phyloP scores from a whole-genome alignment of 140 eudicot genomes.

The Ambrosia hybrid region DNA sequence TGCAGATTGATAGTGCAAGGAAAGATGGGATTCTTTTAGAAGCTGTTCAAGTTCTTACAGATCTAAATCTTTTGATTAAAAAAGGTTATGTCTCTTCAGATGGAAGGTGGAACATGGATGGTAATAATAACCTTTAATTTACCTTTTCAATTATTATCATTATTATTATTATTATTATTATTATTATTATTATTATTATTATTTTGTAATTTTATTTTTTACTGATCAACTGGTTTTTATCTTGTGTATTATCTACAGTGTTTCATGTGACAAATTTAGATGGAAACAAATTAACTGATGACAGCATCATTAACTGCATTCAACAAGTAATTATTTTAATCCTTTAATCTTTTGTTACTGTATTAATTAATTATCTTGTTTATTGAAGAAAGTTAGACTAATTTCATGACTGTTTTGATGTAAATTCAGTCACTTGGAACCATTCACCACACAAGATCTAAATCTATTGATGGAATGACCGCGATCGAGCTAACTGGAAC shows the following conservation, averaged over 20 bases:
- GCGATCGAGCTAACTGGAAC: constrained; percentile 84
- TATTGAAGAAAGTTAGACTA: neutral
- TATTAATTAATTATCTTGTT: no score
- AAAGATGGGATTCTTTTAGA: constrained; percentile 7
- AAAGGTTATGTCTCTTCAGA: constrained; percentile 94
- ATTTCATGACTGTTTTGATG: neutral
- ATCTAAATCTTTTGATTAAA: constrained; percentile 78
- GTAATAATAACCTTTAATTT: constrained; percentile 34
- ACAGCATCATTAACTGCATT: constrained; percentile 72
- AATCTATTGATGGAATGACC: constrained; percentile 57
- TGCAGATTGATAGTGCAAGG: neutral
- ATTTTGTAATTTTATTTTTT: neutral
- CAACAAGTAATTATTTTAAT: constrained; percentile 55
- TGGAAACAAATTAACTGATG: constrained; percentile 76
- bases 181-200: neutral
- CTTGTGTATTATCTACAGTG: constrained; percentile 41
- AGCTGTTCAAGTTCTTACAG: constrained; percentile 88
- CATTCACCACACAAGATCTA: constrained; percentile 45
- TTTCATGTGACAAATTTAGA: constrained; percentile 85
- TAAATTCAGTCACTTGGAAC: constrained; percentile 66
- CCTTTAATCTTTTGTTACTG: constrained; percentile 20
- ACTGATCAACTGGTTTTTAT: neutral
- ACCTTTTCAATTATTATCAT: neutral
- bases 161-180: neutral
- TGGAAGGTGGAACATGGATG: constrained; percentile 99